Base-by-base conservation (phyloP, 352 stramenopile species). In the Pythium phragmitis region DNA sequence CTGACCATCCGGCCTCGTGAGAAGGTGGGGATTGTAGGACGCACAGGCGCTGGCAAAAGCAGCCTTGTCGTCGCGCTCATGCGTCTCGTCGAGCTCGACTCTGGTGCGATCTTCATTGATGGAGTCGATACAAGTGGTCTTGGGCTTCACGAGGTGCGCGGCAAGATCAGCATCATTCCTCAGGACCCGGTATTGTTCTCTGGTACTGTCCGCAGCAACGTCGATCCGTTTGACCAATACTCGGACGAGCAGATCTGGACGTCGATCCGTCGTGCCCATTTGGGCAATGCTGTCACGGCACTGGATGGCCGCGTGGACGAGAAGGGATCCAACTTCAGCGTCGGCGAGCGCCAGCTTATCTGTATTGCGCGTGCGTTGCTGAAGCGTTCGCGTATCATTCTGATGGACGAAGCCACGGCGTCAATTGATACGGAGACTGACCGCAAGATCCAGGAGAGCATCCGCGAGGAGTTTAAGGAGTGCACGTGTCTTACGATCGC, bases 331-430 rank as follows among this genome's bases (percentile, higher is more conserved):
- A 98, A 98, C 74, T 96, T 98, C 45, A 96, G 81, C 47, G 91
- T 98, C 37, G 96, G 96, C 16, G 87, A 98, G 74, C 72, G 94
- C 14, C 95, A 98, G 70, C 75, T 98, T 6, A 55, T 99, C 2
- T 98, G 94, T 69, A 97, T 99, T 57, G 94, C 93, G 7, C 79
- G 95, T 54, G 96, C 92, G 23, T 60, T 98, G 17, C 63, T 98
- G 6, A 77, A 89, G n/a, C 88, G 93, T 21, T 81, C 87, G 3
- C 91, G 92, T 41, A 76, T 99, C 36, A 85, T 99, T 37, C 70
- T 99, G 3, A 98, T 99, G 85, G 98, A 99, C 64, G 98, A 99
- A 74, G 97, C 97, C 3, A 99, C 97, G 9, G 91, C 91, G 14
- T 94, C 87, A 9, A 96, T 97, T 47, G 91, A 97, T 61, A 81